Conservation (phyloP, 1,139 yeast genomes). For the Nakaseomyces bracarensis region DNA sequence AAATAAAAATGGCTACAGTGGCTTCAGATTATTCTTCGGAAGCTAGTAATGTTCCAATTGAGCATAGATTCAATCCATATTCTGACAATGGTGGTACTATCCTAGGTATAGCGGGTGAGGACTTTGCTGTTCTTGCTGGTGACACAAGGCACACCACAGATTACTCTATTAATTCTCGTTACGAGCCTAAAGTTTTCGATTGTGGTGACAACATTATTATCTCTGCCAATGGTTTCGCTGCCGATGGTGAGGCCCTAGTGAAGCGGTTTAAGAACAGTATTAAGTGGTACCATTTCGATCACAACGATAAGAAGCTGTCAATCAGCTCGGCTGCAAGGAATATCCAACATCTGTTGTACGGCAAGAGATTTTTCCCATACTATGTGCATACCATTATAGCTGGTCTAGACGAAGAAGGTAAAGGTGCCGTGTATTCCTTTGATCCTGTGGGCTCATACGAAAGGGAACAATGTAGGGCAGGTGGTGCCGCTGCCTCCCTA, state of each 20-base stretch:
- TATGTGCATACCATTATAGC: constrained; percentile 92
- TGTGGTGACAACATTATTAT: constrained; percentile 83
- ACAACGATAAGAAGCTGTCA: constrained; percentile 57
- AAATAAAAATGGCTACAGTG: constrained; percentile 35
- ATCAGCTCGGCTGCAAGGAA: constrained; percentile 79
- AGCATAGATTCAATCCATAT: constrained; percentile 92
- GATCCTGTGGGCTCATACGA: constrained; percentile 98
- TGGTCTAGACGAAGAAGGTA: constrained; percentile 89
- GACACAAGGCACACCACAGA: constrained; percentile 96
- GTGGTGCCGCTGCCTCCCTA: constrained; percentile 93
- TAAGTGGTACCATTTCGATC: constrained; percentile 91
- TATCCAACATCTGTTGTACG: constrained; percentile 82
- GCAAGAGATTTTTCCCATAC: constrained; percentile 93
- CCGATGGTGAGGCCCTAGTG: constrained; percentile 83
- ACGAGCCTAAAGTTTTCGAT: constrained; percentile 82
- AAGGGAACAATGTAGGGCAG: constrained; percentile 95
- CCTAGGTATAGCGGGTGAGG: constrained; percentile 94
- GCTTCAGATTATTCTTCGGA: constrained; percentile 56
- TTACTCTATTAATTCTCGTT: constrained; percentile 85
- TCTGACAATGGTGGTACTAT: constrained; percentile 97
- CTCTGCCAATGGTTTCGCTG: constrained; percentile 94
- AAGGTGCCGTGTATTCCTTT: constrained; percentile 90
- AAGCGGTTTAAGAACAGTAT: constrained; percentile 67
- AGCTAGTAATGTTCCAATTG: constrained; percentile 57
- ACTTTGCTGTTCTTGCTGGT: constrained; percentile 93